phyloP scores from a whole-genome alignment of 345 rosid species.

The Bretschneidera sinensis region DNA sequence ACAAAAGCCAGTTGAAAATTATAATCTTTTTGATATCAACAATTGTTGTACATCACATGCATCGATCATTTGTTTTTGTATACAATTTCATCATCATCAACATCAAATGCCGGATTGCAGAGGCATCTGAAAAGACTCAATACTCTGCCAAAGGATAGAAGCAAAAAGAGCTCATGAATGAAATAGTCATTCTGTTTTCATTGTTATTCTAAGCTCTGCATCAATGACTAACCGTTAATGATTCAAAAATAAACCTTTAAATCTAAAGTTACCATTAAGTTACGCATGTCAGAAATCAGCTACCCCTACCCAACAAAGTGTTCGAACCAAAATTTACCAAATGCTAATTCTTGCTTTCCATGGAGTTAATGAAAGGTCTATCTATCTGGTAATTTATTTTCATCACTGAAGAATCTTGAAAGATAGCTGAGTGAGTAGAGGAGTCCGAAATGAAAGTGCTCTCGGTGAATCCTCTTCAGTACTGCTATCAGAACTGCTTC shows the following conservation, averaged over 20 bases:
- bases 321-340: too few relatives aligned
- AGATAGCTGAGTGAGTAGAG: constrained; percentile 78
- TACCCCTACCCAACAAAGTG: too few relatives aligned
- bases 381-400: neutral
- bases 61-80: constrained; percentile 73
- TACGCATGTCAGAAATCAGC: too few relatives aligned
- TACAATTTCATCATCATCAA: constrained; percentile 87
- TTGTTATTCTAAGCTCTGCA: too few relatives aligned
- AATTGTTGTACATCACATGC: neutral
- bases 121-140: constrained; percentile 97
- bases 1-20: too few relatives aligned
- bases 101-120: constrained; percentile 92
- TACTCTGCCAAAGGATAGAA: constrained; percentile 47
- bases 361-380: neutral
- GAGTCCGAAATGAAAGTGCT: constrained; percentile 70
- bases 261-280: too few relatives aligned
- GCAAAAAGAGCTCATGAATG: too few relatives aligned
- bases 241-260: too few relatives aligned
- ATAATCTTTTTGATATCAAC: too few relatives aligned
- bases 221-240: too few relatives aligned
- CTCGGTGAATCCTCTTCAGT: constrained; percentile 64
- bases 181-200: too few relatives aligned
- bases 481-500: constrained; percentile 62
- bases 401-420: neutral
- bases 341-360: too few relatives aligned